Base-by-base conservation (phyloP, 306 rosid genomes). In the peach (Prunus persica) region DNA sequence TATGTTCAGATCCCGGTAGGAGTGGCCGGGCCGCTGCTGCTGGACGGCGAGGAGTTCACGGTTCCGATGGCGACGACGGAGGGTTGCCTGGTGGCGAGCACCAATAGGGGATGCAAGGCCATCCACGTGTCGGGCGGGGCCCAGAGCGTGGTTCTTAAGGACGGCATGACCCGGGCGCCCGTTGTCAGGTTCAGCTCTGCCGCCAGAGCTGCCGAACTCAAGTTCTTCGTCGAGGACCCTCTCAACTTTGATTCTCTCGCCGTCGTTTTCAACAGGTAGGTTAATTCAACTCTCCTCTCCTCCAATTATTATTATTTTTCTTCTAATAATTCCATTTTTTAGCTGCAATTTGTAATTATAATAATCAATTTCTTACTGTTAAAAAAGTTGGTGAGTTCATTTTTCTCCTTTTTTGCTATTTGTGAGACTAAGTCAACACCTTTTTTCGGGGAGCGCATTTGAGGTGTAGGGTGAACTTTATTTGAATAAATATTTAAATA, bases 61-160 rank as follows among this genome's bases (percentile, higher is more conserved):
- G 72, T 80, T 6, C 83, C 83, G 20, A 74, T 80, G 83, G 83
- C 83, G 9, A 80, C 83, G 19, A 80, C 83, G 11, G 83, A 80
- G 45, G 83, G 83, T 4, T 80, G 83, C 38, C 41, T 80, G 38
- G 79, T 80, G 41, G 83, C 83, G 51, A 74, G 83, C 56, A 74
- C 83, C 18, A 80, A 80, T 52, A 63, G 80, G 20, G 83, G 83
- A 4, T 80, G 79, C 56, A 80, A 80, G 65, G 83, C 80, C 12
- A 74, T 80, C 55, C 51, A 61, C 49, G 34, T 52, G 30, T 80
- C 80, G 11, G 80, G 72, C 19, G 84, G 80, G 15, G 80, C 84
- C 34, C 5, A 45, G 45, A 62, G 80, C 43, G 65, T 75, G 16
- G 24, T 80, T 25, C 72, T 80, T 9, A 74, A 52, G 19, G 84